Percentiles rank a stretch among this genome's conserved stretches.
Conservation (phyloP, 2,329 filamentous ascomycete species). For the Xylariales sp. region DNA sequence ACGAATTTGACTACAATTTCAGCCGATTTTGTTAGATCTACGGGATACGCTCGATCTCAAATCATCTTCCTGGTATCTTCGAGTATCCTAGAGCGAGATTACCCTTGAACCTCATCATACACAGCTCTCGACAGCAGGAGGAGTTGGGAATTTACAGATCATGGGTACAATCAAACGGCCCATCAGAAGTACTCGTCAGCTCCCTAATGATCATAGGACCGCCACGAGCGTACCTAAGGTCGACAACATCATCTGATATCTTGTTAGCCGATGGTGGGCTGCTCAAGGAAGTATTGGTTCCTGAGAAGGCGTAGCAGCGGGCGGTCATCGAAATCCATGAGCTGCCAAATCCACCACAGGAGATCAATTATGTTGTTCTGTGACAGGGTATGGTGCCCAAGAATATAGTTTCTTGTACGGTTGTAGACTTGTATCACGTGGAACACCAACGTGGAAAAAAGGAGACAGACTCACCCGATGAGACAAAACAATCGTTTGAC, state of each 20-base stretch:
- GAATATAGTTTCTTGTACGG: conserved; percentile 13
- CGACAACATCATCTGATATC: conserved; percentile 18
- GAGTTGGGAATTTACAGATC: too few species aligned
- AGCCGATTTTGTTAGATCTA: too few species aligned
- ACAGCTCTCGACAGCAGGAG: too few species aligned
- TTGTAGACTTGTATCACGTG: background rate
- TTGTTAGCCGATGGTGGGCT: conserved; percentile 17
- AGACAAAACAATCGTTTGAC: conserved; percentile 1
- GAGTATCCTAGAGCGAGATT: too few species aligned
- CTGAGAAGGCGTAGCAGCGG: conserved; percentile 13
- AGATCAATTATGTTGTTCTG: conserved; percentile 13
- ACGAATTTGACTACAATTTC: too few species aligned
- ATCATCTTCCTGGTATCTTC: too few species aligned
- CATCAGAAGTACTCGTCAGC: conserved; percentile 21
- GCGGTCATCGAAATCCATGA: conserved; percentile 9
- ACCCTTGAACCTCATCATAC: too few species aligned
- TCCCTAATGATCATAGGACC: conserved; percentile 19
- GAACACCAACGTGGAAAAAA: background rate
- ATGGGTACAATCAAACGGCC: conserved; percentile 23
- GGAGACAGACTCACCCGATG: conserved; percentile 1
- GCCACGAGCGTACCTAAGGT: conserved; percentile 19
- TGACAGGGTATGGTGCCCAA: too few species aligned
- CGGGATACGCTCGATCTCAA: too few species aligned
- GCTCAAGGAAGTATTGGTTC: conserved; percentile 22
- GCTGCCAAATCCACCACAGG: conserved; percentile 19